Evolutionary conservation across 2,329 filamentous ascomycete genomes (phyloP).

Genomic region (Bipolaris oryzae): DNA sequence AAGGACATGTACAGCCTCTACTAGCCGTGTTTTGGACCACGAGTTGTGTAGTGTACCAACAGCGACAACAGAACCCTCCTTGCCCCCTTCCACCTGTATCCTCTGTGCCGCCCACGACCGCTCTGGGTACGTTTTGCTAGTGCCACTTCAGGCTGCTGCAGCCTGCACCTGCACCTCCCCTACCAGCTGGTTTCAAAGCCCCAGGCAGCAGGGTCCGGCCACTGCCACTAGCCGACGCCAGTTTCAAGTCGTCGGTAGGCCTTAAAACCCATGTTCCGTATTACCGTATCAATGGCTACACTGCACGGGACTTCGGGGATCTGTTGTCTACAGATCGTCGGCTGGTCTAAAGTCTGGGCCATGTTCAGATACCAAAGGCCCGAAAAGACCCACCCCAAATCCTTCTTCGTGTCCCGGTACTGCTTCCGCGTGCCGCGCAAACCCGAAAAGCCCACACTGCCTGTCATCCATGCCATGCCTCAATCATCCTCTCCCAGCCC

Average conservation of each 20-base stretch:
- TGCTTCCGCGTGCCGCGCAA: constrained; percentile 3
- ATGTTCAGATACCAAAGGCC: constrained; percentile 1
- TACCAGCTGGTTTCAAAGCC: neutral
- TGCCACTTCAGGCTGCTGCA: neutral
- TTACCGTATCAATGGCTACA: neutral
- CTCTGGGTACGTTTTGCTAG: neutral
- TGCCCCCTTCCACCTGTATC: neutral
- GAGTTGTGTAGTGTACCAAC: no score
- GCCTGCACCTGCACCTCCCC: neutral
- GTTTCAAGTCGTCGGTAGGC: neutral
- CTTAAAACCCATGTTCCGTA: no score
- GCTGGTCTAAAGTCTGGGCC: constrained; percentile 2
- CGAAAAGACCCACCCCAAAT: constrained; percentile 1
- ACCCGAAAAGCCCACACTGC: neutral
- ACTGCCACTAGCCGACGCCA: neutral
- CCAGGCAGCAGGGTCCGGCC: neutral
- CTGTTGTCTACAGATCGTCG: neutral
- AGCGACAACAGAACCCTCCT: no score
- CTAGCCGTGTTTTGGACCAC: no score
- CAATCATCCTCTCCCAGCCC: neutral
- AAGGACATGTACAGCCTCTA: no score
- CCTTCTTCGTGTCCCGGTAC: neutral
- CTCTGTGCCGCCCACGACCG: neutral
- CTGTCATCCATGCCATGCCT: neutral
- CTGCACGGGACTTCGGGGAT: neutral